phyloP scores from a whole-genome alignment of 106 monocot species.

The Dendrobium officinale region DNA sequence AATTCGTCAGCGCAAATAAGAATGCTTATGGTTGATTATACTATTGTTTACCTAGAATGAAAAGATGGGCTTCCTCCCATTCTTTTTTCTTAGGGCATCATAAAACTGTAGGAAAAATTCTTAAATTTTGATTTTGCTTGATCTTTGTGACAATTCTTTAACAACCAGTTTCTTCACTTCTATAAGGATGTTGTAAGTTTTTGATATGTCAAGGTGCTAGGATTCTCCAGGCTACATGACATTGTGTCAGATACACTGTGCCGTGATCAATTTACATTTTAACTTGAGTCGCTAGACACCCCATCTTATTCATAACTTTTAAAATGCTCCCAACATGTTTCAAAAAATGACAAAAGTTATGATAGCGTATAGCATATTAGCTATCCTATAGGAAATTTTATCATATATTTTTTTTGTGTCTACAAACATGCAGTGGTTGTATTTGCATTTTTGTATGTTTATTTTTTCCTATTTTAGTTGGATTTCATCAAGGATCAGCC shows the following conservation, averaged over 20 bases:
- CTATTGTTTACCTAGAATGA: background rate
- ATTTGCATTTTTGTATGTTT: background rate
- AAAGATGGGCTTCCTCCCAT: background rate
- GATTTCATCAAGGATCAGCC: too few species aligned
- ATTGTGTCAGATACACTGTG: background rate
- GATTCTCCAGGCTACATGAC: background rate
- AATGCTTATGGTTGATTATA: background rate
- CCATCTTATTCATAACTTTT: background rate
- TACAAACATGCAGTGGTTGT: background rate
- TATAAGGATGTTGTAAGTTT: background rate
- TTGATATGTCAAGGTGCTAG: background rate
- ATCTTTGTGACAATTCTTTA: background rate
- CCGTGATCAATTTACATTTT: background rate
- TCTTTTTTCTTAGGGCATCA: background rate
- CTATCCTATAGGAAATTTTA: background rate
- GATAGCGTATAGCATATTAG: background rate
- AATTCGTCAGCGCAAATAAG: background rate
- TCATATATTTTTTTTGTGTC: background rate
- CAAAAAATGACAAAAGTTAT: background rate
- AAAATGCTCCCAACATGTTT: background rate
- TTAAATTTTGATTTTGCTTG: background rate
- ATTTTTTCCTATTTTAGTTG: background rate
- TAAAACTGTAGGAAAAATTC: background rate
- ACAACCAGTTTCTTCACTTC: background rate
- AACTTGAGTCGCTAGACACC: background rate